Conservation (phyloP, 768 basidiomycete species). For the Mycena rebaudengoi region DNA sequence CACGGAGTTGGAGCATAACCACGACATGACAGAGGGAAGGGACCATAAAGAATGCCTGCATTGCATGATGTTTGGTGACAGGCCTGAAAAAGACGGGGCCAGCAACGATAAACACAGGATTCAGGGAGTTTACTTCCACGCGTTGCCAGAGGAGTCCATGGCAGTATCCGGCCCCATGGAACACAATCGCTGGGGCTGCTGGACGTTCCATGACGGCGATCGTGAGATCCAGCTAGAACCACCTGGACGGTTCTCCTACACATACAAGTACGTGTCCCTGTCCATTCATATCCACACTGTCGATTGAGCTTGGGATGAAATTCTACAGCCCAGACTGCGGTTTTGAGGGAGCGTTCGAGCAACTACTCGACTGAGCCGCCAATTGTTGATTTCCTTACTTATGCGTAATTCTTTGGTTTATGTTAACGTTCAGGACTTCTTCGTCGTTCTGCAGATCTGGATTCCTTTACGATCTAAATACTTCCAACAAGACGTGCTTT, state of each 20-base stretch:
- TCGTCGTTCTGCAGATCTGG: too few species aligned
- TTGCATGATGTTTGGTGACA: not conserved
- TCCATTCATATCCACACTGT: not conserved
- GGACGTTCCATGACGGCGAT: not conserved
- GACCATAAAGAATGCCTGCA: not conserved
- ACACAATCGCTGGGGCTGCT: not conserved
- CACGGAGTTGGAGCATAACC: not conserved
- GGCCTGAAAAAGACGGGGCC: not conserved
- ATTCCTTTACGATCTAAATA: too few species aligned
- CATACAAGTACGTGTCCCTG: not conserved
- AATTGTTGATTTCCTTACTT: not conserved
- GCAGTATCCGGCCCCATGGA: not conserved
- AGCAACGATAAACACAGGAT: not conserved
- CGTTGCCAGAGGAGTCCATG: not conserved
- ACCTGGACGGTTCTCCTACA: not conserved
- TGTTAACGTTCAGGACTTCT: too few species aligned
- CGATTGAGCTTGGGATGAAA: not conserved
- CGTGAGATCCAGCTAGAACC: not conserved
- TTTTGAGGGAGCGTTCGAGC: not conserved
- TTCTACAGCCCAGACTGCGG: not conserved
- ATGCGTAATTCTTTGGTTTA: slow-evolving; percentile 33
- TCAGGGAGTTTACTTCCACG: not conserved
- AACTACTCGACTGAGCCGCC: not conserved
- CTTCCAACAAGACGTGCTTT: too few species aligned
- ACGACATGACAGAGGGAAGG: not conserved